Evolutionary conservation across 208 protist species (phyloP).

Genomic region (Phytomonas serpens): DNA sequence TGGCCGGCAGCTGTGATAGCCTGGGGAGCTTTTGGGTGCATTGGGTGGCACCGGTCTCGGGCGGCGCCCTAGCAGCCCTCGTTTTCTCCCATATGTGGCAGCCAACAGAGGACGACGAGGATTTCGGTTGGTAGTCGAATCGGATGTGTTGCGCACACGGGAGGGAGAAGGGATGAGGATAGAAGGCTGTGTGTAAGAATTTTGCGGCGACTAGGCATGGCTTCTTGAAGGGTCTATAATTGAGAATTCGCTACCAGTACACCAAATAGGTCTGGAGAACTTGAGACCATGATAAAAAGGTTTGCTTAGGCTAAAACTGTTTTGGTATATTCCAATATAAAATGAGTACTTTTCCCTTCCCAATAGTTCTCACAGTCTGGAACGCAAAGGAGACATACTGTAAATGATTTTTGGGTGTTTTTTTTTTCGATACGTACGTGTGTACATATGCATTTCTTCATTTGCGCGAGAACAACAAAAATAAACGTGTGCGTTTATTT

Average conservation of each 20-base stretch:
- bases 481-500: background rate
- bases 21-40: conserved; percentile 73
- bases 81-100: conserved; percentile 68
- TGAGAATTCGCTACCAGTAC: background rate
- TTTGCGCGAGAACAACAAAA: background rate
- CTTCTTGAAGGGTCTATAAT: background rate
- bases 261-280: background rate
- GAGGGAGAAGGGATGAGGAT: too few relatives aligned
- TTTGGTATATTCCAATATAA: background rate
- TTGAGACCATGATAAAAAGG: background rate
- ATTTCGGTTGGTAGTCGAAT: background rate
- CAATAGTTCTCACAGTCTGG: background rate
- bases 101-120: conserved; percentile 18
- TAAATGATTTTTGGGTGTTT: background rate
- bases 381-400: background rate
- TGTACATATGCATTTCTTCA: background rate
- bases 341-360: background rate
- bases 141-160: background rate
- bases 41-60: conserved; percentile 70
- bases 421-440: background rate
- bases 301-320: background rate
- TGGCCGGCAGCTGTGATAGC: conserved; percentile 55
- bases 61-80: conserved; percentile 43
- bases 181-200: background rate
- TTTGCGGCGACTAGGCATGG: background rate